These are phyloP conservation scores for Arthrocladium fulminans DNA, from an alignment of 2,329 filamentous ascomycete genomes.

Conservation along the genomic window DNA sequence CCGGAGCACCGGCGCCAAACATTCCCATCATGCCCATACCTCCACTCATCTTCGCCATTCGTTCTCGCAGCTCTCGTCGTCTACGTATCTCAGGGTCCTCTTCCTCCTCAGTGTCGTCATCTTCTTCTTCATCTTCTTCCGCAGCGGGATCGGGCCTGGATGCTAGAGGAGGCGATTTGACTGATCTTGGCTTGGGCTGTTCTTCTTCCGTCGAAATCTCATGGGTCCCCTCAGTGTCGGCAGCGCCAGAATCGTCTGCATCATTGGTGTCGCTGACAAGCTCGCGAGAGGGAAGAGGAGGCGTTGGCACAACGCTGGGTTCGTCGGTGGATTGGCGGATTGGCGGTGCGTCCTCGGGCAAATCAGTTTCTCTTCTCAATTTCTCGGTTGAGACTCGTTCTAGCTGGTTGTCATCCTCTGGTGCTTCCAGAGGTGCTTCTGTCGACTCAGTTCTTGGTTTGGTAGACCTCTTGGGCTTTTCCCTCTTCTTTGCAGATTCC, in stretches of 20 bases:
- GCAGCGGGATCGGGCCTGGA: conserved; percentile 26
- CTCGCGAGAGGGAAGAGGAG: conserved; percentile 39
- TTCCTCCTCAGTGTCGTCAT: conserved; percentile 71
- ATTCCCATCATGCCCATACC: conserved; percentile 96
- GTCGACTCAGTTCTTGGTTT: conserved; percentile 53
- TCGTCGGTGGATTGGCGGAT: conserved; percentile 15
- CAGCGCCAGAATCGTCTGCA: conserved; percentile 56
- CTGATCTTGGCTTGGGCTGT: conserved; percentile 56
- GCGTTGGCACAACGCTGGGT: conserved; percentile 5
- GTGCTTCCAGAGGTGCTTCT: conserved; percentile 15
- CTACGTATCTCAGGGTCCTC: conserved; percentile 81
- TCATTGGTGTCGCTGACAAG: conserved; percentile 55
- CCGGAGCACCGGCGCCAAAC: conserved; percentile 65
- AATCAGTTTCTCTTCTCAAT: conserved; percentile 26
- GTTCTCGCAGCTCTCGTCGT: conserved; percentile 77
- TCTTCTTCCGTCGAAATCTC: conserved; percentile 55
- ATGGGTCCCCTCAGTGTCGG: conserved; percentile 54
- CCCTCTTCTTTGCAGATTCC: conserved; percentile 69
- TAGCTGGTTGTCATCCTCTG: conserved; percentile 21
- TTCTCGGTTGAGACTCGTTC: conserved; percentile 23
- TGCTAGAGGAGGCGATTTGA: conserved; percentile 11
- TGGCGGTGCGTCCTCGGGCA: conserved; percentile 28
- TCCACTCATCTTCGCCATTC: conserved; percentile 98
- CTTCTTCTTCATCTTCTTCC: conserved; percentile 50
- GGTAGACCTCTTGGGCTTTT: conserved; percentile 70